Base-by-base conservation (phyloP, 371 early-diverging fungal species). In the Nematocida sp. region DNA sequence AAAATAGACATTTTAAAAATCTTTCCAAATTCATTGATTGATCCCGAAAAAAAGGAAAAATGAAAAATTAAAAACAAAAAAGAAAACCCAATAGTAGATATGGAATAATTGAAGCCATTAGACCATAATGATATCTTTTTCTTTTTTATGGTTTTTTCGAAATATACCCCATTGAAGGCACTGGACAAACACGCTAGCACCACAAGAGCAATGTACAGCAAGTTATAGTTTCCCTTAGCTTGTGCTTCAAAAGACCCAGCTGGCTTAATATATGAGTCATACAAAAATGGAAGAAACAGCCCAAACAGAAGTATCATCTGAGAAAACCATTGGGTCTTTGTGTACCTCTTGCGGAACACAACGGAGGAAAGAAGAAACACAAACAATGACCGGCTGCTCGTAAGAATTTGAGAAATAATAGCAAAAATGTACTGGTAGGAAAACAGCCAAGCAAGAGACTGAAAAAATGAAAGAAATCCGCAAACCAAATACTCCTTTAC, bases 311-410 rank as follows among this genome's bases (percentile, higher is more conserved):
- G 28, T 40, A 20, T 16, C 23, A 25, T 4, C 61, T 71, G 75
- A 11, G 63, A 28, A 38, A 61, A 20, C 38, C 25, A 23, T 48
- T 71, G 60, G n/a, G 45, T 13, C 25, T 16, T 3, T 2, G 51
- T 30, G 33, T 71, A 71, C 30, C 30, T 63, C 38, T 49, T 16
- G 11, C 33, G 38, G 4, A 71, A 42, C 38, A 71, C 33, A 2
- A 50, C 39, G 9, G 33, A n/a, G n/a, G 75, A 77, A 20, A 71
- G 50, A 13, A 60, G 3, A 63, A 61, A 71, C 11, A 61, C 63
- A 53, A 71, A 71, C 26, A 71, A 71, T 20, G 51, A 32, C 33
- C 32, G 57, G 42, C 33, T 51, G 13, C 59, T 56, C 38, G 47
- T 5, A 25, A 48, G 11, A 30, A 71, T 60, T 47, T 64, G 75